phyloP scores from a whole-genome alignment of 2,329 filamentous ascomycete species.

The Pseudomassariella vexata region DNA sequence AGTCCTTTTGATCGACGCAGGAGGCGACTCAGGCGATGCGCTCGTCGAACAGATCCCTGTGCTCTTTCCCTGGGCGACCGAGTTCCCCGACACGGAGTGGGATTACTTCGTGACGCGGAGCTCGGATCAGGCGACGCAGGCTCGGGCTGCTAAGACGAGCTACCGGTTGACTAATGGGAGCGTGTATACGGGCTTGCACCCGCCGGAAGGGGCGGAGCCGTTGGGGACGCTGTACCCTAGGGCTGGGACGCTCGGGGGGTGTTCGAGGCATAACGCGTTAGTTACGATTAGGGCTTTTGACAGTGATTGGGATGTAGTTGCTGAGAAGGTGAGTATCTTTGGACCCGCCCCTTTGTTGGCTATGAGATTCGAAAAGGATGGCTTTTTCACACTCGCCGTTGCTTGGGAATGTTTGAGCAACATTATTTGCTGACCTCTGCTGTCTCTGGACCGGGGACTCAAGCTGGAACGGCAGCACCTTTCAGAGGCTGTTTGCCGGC shows the following conservation, averaged over 20 bases:
- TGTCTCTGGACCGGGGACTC: slow-evolving; percentile 6
- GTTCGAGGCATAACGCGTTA: slow-evolving; percentile 53
- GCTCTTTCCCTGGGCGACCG: slow-evolving; percentile 30
- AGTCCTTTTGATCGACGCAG: slow-evolving; percentile 49
- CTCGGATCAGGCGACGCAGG: slow-evolving; percentile 39
- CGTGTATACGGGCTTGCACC: slow-evolving; percentile 28
- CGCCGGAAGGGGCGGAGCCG: slow-evolving; percentile 30
- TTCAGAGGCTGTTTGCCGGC: slow-evolving; percentile 3
- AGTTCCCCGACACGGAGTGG: slow-evolving; percentile 35
- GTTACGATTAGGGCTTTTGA: slow-evolving; percentile 53
- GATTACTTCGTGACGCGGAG: slow-evolving; percentile 55
- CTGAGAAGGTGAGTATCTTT: too few relatives aligned
- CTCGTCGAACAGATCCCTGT: slow-evolving; percentile 42
- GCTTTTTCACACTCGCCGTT: too few relatives aligned
- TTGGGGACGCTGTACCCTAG: slow-evolving; percentile 41
- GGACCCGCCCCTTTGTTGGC: too few relatives aligned
- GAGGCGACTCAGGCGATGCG: slow-evolving; percentile 38
- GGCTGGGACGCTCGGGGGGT: slow-evolving; percentile 39
- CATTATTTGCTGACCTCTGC: too few relatives aligned
- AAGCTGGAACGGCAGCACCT: slow-evolving; percentile 5
- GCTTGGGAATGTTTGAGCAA: too few relatives aligned
- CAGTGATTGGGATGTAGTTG: slow-evolving; percentile 44
- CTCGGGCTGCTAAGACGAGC: slow-evolving; percentile 43
- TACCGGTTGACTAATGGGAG: slow-evolving; percentile 33
- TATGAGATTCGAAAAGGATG: too few relatives aligned